Evolutionary conservation across 2,329 filamentous ascomycete genomes (phyloP), one percentile per base, ranked within the genome.

Genomic region (Cadophora sp.): DNA sequence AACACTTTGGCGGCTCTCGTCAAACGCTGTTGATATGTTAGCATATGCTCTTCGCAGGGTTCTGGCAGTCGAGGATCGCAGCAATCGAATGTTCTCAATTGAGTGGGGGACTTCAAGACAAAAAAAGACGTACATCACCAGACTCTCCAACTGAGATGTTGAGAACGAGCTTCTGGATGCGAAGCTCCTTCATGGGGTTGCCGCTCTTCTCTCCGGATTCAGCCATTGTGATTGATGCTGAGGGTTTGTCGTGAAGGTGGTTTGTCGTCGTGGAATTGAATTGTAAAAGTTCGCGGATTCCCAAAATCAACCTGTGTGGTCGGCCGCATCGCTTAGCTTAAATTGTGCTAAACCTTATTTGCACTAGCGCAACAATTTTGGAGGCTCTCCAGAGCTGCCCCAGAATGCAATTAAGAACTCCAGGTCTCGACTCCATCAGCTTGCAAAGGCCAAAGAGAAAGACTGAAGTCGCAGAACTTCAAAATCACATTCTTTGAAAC

Each of bases 81-180:
- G 51, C 2, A 12, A 22, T 48, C 19, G 4, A 48, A 48, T 22
- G 43, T 48, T 48, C 19, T 4, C n/a, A 48, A 48, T 22, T 48
- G 8, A 3, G 43, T 11, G 43, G 43, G 43, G 43, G 19, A 5
- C 11, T 46, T 46, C 19, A n/a, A 4, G n/a, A 14, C n/a, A n/a
- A n/a, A 6, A 22, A 4, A 29, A 27, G 26, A 55, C 51, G 4
- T 58, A 34, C 31, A 58, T 99, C 96, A 93, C 96, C 96, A 91
- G 95, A 98, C 89, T 99, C 96, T 87, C 96, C 96, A 80, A 99
- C 96, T 79, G 93, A 97, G 86, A 97, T 97, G 91, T 97, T 97
- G 83, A 97, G 92, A 85, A 97, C 94, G 84, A 97, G 93, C 89
- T 97, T 97, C 88, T 97, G 93, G 87, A 97, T 96, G 88, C 94